Base-by-base conservation (phyloP, 768 basidiomycete genomes). In the Asterophora lycoperdoides region DNA sequence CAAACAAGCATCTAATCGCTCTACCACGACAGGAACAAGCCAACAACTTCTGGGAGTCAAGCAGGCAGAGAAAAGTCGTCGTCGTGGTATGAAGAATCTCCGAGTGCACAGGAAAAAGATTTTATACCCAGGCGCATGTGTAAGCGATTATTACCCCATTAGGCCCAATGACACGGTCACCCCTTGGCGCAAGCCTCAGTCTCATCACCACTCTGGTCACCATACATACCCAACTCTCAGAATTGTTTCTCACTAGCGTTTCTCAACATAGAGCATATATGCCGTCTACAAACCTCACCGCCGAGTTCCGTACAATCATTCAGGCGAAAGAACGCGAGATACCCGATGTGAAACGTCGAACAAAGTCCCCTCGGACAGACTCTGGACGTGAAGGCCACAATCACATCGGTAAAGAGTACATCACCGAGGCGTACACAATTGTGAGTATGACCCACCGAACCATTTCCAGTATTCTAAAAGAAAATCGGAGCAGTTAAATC, bases 401-500 rank as follows among this genome's bases (percentile, higher is more conserved):
- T 20, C 61, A 67, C 15, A 63, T 82, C 49, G 80, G 76, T 53
- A 85, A 83, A 64, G 77, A 80, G 56, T 93, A 86, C 64, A 60
- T 91, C 45, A 65, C 74, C 49, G 89, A 93, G 60, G 91, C 85
- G 6, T 85, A 90, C 60, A 77, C 73, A 35, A 79, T 93, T 54
- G 90, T 78, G 62, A 53, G 71, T 60, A 20, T 11, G 20, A 45
- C 30, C 40, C 11, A 5, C 18, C n/a, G 19, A 35, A 15, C 36
- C n/a, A 20, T 7, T 37, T 28, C 18, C 28, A 23, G 28, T 54
- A 14, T 26, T 40, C 33, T 29, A 41, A 26, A 14, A 15, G 20
- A 13, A 7, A 23, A 8, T 6, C 40, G 46, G 33, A 53, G 44
- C 42, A 93, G 90, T 68, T 93, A 20, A 81, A 79, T 54, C 87